A percentile compares a stretch with the other conserved stretches of the same genome.
Evolutionary conservation across 83 land plant species (phyloP).

Genomic region (Isoetes engelmannii): DNA sequence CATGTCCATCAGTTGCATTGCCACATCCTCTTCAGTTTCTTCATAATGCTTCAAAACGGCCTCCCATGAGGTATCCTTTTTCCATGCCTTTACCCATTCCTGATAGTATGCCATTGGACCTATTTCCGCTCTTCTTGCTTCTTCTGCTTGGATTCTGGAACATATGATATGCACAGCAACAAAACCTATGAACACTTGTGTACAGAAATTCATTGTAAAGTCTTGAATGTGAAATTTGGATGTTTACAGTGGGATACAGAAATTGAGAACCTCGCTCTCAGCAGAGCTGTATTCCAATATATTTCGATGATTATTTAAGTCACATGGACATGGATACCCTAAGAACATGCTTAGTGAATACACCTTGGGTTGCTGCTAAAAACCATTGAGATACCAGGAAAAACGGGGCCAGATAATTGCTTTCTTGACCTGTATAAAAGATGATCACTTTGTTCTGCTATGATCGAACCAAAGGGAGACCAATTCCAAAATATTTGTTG

Average conservation of each 20-base stretch:
- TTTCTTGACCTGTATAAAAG: no score
- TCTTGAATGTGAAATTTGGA: neutral
- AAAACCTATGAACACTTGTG: neutral
- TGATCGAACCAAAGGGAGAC: no score
- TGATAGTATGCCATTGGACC: conserved; percentile 88
- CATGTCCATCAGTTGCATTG: conserved; percentile 70
- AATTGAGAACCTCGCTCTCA: neutral
- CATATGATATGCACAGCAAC: neutral
- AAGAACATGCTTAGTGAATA: no score
- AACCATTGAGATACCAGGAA: no score
- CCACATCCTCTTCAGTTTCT: conserved; percentile 83
- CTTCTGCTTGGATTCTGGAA: conserved; percentile 60
- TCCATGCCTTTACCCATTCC: conserved; percentile 94
- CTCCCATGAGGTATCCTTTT: conserved; percentile 72
- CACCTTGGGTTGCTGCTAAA: no score
- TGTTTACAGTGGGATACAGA: neutral
- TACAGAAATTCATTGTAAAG: neutral
- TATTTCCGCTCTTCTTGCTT: conserved; percentile 45
- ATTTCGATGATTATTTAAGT: neutral
- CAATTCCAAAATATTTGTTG: no score
- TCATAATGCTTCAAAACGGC: conserved; percentile 75
- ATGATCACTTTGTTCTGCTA: no score
- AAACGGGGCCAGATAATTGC: no score
- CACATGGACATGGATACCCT: no score
- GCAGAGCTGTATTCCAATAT: neutral